These are phyloP conservation scores for Calocera cornea DNA, from an alignment of 768 basidiomycete genomes.

Conservation along the genomic window DNA sequence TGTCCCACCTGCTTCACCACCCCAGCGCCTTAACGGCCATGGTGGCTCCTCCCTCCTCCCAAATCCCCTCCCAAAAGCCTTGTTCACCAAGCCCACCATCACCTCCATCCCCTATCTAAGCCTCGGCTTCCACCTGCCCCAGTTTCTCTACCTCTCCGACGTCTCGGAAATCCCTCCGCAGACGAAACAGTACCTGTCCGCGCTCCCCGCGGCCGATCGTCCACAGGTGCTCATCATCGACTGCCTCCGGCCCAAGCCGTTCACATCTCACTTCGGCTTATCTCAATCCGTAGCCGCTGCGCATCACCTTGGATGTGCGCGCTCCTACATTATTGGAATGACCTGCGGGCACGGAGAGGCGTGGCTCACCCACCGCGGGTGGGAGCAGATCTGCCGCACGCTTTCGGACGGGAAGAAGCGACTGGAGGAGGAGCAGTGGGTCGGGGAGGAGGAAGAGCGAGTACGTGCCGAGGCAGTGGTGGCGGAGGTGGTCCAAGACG, in stretches of 20 bases:
- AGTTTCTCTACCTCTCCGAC: slow-evolving; percentile 70
- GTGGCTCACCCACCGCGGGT: slow-evolving; percentile 66
- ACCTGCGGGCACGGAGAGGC: slow-evolving; percentile 31
- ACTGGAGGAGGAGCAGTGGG: slow-evolving; percentile 33
- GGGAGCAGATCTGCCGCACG: slow-evolving; percentile 19
- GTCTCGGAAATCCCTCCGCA: slow-evolving; percentile 66
- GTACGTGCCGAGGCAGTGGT: slow-evolving; percentile 35
- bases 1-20: slow-evolving; percentile 26
- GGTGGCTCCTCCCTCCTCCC: slow-evolving; percentile 15
- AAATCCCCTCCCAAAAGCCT: neutral
- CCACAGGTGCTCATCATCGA: slow-evolving; percentile 56
- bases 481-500: slow-evolving; percentile 27
- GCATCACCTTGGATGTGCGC: slow-evolving; percentile 40
- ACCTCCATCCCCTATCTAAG: slow-evolving; percentile 45
- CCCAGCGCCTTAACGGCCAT: slow-evolving; percentile 4
- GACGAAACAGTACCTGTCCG: slow-evolving; percentile 38
- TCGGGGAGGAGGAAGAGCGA: slow-evolving; percentile 28
- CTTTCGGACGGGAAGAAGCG: neutral
- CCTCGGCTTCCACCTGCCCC: slow-evolving; percentile 56
- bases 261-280: slow-evolving; percentile 74
- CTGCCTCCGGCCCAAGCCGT: slow-evolving; percentile 49
- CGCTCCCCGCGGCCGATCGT: slow-evolving; percentile 10
- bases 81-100: neutral
- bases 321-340: slow-evolving; percentile 64
- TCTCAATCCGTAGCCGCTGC: slow-evolving; percentile 44